A percentile compares a stretch with the other conserved stretches of the same genome.
These are phyloP conservation scores for Paecilomyces fulvus DNA, from an alignment of 2,329 filamentous ascomycete genomes.

Conservation along the genomic window DNA sequence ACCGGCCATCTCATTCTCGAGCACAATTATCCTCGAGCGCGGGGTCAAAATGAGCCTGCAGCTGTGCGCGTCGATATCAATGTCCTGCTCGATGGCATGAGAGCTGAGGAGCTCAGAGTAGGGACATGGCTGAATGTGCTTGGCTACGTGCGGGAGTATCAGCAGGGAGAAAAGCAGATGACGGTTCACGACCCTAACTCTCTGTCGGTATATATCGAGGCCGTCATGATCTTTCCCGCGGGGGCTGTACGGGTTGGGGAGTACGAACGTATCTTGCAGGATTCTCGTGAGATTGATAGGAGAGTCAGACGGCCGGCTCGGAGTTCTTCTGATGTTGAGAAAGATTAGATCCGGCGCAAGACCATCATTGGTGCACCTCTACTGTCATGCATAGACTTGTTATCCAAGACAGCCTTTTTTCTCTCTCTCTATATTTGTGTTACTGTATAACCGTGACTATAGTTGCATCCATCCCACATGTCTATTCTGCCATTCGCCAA, in stretches of 20 bases:
- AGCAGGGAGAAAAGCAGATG: slow-evolving; percentile 22
- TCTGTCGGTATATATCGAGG: slow-evolving; percentile 51
- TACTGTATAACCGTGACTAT: neutral
- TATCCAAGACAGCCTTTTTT: neutral
- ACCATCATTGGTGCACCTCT: neutral
- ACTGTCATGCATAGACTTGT: neutral
- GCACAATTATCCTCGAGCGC: slow-evolving; percentile 50
- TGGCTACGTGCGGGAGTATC: slow-evolving; percentile 55
- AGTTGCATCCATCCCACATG: neutral
- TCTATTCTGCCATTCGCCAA: neutral
- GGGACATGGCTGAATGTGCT: slow-evolving; percentile 89
- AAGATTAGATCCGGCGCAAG: neutral
- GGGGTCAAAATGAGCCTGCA: slow-evolving; percentile 25
- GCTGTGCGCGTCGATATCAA: slow-evolving; percentile 60
- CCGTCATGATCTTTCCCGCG: slow-evolving; percentile 68
- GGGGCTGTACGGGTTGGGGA: slow-evolving; percentile 61
- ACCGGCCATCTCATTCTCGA: slow-evolving; percentile 58
- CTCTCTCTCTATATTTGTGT: neutral
- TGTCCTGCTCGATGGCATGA: slow-evolving; percentile 59
- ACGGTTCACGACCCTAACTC: slow-evolving; percentile 4
- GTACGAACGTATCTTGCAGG: slow-evolving; percentile 57
- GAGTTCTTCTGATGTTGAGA: neutral
- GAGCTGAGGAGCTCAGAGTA: slow-evolving; percentile 53
- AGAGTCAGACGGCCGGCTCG: slow-evolving; percentile 12
- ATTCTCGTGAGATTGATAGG: slow-evolving; percentile 26